phyloP scores from a whole-genome alignment of 306 rosid genomes.

The Leucaena leucocephala region DNA sequence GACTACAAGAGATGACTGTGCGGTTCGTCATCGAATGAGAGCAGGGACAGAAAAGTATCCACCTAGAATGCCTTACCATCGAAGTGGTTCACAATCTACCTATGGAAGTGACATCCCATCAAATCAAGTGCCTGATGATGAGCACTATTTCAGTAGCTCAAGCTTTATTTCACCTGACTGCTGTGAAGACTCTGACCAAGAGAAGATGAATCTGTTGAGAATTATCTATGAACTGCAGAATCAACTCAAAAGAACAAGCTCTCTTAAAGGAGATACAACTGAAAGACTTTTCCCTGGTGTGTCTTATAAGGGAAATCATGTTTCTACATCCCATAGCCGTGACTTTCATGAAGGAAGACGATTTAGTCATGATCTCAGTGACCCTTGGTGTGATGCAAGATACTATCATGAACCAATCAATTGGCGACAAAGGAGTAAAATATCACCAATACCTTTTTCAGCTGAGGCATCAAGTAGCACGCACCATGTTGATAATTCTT shows the following conservation, averaged over 20 bases:
- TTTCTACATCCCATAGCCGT: conserved; percentile 42
- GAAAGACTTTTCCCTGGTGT: conserved; percentile 45
- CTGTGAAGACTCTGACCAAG: conserved; percentile 49
- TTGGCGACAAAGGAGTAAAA: conserved; percentile 45
- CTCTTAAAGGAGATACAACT: conserved; percentile 40
- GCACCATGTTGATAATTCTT: conserved; percentile 54
- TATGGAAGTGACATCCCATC: conserved; percentile 49
- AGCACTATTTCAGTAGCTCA: conserved; percentile 44
- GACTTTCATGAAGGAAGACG: conserved; percentile 46
- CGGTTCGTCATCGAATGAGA: conserved; percentile 42
- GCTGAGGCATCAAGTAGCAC: conserved; percentile 61
- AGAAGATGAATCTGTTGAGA: conserved; percentile 62
- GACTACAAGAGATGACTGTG: conserved; percentile 45
- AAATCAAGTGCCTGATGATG: conserved; percentile 44
- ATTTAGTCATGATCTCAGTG: conserved; percentile 44
- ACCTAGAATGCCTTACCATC: conserved; percentile 44
- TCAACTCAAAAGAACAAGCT: conserved; percentile 52
- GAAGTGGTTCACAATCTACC: conserved; percentile 41
- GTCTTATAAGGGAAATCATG: conserved; percentile 45
- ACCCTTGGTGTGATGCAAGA: conserved; percentile 51
- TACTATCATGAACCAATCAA: conserved; percentile 37
- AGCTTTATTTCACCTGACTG: conserved; percentile 50
- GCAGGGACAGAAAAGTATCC: conserved; percentile 50
- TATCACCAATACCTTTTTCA: conserved; percentile 63
- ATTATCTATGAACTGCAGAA: conserved; percentile 67